A percentile compares a stretch with the other conserved stretches of the same genome.
These are phyloP conservation scores for Rhynchosporium graminicola DNA, from an alignment of 2,329 filamentous ascomycete genomes.

Conservation along the genomic window DNA sequence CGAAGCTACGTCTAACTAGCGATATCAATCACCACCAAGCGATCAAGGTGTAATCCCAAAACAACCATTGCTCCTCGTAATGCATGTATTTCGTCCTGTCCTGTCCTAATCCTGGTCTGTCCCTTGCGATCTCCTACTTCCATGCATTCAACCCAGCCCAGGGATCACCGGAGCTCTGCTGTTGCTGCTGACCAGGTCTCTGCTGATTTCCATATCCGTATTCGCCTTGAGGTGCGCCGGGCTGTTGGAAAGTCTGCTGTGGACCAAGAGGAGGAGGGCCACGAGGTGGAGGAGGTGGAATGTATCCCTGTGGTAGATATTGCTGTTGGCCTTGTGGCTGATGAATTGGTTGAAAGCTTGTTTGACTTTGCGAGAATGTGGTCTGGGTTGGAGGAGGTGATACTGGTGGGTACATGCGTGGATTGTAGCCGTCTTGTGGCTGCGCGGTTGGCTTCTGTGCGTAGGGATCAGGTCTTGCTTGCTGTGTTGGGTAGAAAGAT, in stretches of 20 bases:
- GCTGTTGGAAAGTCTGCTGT: slow-evolving; percentile 51
- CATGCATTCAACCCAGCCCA: slow-evolving; percentile 61
- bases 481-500: slow-evolving; percentile 35
- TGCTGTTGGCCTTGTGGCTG: slow-evolving; percentile 43
- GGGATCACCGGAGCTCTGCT: slow-evolving; percentile 52
- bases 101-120: neutral
- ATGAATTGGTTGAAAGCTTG: slow-evolving; percentile 36
- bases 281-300: slow-evolving; percentile 67
- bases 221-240: slow-evolving; percentile 49
- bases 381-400: slow-evolving; percentile 65
- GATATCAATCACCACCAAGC: neutral
- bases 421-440: slow-evolving; percentile 52
- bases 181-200: slow-evolving; percentile 34
- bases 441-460: slow-evolving; percentile 52
- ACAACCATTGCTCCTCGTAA: slow-evolving; percentile 21
- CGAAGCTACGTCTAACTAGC: slow-evolving; percentile 6
- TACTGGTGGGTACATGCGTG: slow-evolving; percentile 44
- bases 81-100: slow-evolving; percentile 19
- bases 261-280: slow-evolving; percentile 57
- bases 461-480: slow-evolving; percentile 43
- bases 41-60: slow-evolving; percentile 8
- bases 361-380: slow-evolving; percentile 37
- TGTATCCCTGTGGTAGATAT: slow-evolving; percentile 61
- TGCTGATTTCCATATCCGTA: slow-evolving; percentile 53
- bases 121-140: slow-evolving; percentile 25